Evolutionary conservation across 2,329 filamentous ascomycete genomes (phyloP).

Genomic region (Bipolaris victoriae): DNA sequence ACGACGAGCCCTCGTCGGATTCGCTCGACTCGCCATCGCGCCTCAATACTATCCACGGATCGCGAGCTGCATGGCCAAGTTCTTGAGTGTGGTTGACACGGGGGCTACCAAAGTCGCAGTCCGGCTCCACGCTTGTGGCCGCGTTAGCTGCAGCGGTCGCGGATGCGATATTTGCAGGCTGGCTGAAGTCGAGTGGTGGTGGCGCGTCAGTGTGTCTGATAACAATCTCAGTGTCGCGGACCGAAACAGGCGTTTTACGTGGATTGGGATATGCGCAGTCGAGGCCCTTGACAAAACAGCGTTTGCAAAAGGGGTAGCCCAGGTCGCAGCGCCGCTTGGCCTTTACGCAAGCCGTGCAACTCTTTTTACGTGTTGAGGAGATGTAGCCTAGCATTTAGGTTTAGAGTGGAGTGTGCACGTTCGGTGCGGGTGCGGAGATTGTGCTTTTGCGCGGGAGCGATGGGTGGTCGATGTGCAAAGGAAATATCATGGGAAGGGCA

Average conservation of each 20-base stretch:
- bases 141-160: background rate
- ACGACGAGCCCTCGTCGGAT: background rate
- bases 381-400: constrained; percentile 39
- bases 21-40: background rate
- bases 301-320: constrained; percentile 37
- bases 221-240: constrained; percentile 33
- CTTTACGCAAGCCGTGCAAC: constrained; percentile 38
- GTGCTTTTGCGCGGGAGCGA: background rate
- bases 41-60: background rate
- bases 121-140: background rate
- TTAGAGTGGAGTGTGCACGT: background rate
- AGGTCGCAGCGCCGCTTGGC: constrained; percentile 41
- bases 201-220: constrained; percentile 24
- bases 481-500: background rate
- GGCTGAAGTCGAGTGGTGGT: constrained; percentile 22
- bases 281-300: constrained; percentile 36
- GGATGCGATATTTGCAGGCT: background rate
- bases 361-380: constrained; percentile 40
- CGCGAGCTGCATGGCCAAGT: background rate
- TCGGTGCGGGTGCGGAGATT: background rate
- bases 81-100: background rate
- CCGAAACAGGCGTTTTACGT: constrained; percentile 11
- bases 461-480: background rate
- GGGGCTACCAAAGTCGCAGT: background rate
- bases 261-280: constrained; percentile 38